Base-by-base conservation (phyloP, 2,329 filamentous ascomycete species). In the Penicillium fuscoglaucum region DNA sequence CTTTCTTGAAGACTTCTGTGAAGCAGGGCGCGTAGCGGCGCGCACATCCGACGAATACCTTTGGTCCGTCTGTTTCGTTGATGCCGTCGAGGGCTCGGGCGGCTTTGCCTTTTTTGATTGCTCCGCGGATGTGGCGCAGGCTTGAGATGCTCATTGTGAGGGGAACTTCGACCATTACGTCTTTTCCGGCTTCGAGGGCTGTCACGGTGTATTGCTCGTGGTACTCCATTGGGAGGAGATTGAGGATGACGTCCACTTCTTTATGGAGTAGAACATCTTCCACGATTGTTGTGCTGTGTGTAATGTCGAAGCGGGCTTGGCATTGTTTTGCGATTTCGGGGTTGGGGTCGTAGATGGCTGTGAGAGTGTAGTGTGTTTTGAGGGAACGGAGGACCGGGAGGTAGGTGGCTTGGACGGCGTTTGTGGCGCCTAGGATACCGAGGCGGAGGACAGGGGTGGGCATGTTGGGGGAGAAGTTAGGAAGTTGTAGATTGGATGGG, bases 81-180 rank as follows among this genome's bases (percentile, higher is more conserved):
- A 71, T 69, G 66, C 86, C 81, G 0, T 41, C 41, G 5, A 28
- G 21, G 7, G 48, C 45, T 12, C 49, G 50, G 2, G 40, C 13
- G 12, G 40, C 19, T 10, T 40, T 26, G 29, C 61, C 64, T 40
- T 65, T 61, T 15, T 60, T 54, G 21, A 44, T 59, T 17, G 84
- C 84, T 0, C 74, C 78, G 31, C 81, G 71, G 24, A 88, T 80
- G 0, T 72, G 67, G 28, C 80, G 70, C 0, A 80, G 72, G 47
- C 80, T 79, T 2, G 73, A 75, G 21, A 81, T 70, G 26, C 76
- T 81, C 5, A 87, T 66, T 0, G 83, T 78, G 2, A 85, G 65
- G 0, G 86, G 85, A 57, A 87, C 86, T 67, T 88, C 85, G 4
- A 88, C 73, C 58, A 88, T 77, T 12, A 82, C 80, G 60, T 82